Evolutionary conservation across 148 eudicot species (phyloP), one percentile per base, ranked within the genome.

Genomic region (Agrostemma githago): DNA sequence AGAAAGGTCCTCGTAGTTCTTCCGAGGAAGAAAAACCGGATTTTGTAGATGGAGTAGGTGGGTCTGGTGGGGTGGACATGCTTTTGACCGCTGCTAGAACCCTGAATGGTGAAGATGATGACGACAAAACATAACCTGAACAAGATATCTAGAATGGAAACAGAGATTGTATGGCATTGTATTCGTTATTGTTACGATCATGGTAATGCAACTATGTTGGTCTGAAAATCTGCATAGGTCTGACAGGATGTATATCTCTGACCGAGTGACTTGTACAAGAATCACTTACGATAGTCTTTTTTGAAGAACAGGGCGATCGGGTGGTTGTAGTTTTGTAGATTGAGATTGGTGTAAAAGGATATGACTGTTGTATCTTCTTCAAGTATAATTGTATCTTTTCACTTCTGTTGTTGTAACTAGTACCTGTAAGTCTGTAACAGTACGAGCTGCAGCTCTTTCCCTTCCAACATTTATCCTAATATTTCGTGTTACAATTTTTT

Each of bases 1-100:
- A 71, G 41, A 68, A 43, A 12, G 67, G 37, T 63, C 67, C 46
- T 16, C 69, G 17, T 71, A 57, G 40, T 62, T 51, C 65, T 56
- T 71, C 79, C 26, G 72, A 56, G 71, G 78, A 57, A 72, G 48
- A 73, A 6, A 74, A 44, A 17, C 79, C 17, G 66, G 75, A 74
- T 7, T 66, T 21, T 19, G 76, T 74, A 66, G 82, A 81, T 72
- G 84, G 82, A 38, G 4, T 11, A 5, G 61, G 19, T 17, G 5
- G 8, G 3, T 82, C 93, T 48, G 96, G 93, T 73, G 92, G 94
- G 16, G 82, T 91, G 62, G 91, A 86, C 79, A 89, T 93, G 97
- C 97, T 93, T 82, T 76, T 91, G 69, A 83, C 82, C 76, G 98
- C 98, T 37, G 96, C 94, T 20, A 83, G 81, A 78, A 85, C 91